Evolutionary conservation across 106 monocot genomes (phyloP).

Genomic region (Dendrobium nobile): DNA sequence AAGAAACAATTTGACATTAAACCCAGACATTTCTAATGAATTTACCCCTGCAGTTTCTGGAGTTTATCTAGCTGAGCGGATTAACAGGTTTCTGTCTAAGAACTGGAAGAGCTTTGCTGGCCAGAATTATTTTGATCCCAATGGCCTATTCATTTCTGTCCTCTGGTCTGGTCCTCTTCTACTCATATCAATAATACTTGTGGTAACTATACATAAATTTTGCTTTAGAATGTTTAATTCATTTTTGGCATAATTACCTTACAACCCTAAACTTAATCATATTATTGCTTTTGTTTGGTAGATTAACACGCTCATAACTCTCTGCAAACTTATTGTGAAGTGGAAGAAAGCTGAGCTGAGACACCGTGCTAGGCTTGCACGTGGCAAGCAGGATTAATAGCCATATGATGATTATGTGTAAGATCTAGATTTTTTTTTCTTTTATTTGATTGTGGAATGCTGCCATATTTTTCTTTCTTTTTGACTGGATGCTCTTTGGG

Average conservation of each 20-base stretch:
- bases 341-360: conserved; percentile 72
- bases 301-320: conserved; percentile 53
- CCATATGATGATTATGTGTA: neutral
- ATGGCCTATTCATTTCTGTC: conserved; percentile 81
- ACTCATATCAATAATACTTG: conserved; percentile 53
- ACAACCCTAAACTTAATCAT: neutral
- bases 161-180: conserved; percentile 93
- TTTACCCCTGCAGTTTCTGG: conserved; percentile 62
- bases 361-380: conserved; percentile 42
- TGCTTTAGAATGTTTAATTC: neutral
- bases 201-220: conserved; percentile 37
- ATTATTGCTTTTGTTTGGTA: conserved; percentile 11
- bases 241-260: neutral
- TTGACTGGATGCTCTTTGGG: neutral
- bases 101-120: conserved; percentile 79
- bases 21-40: neutral
- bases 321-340: conserved; percentile 47
- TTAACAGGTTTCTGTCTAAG: conserved; percentile 52
- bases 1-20: neutral
- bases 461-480: neutral
- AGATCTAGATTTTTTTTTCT: no score
- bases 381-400: conserved; percentile 38
- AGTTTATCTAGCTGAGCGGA: conserved; percentile 79
- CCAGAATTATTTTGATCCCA: conserved; percentile 86
- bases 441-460: neutral